A percentile compares a stretch with the other conserved stretches of the same genome.
Evolutionary conservation across 2,329 filamentous ascomycete genomes (phyloP).

Genomic region (Aspergillus nomiae): DNA sequence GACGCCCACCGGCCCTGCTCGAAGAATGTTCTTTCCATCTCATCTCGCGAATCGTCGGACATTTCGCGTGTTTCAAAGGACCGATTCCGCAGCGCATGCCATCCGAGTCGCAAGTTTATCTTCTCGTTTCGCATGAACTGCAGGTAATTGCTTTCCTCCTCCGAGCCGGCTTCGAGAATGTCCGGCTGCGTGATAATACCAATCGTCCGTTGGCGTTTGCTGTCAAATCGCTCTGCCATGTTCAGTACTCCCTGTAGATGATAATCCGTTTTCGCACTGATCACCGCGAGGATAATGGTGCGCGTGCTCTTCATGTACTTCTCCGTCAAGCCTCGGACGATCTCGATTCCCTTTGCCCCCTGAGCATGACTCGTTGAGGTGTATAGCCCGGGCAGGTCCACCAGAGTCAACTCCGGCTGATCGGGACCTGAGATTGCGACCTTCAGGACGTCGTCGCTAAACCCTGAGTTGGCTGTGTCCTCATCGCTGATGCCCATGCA

Average conservation of each 20-base stretch:
- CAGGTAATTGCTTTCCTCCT: slow-evolving; percentile 37
- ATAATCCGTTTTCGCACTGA: slow-evolving; percentile 54
- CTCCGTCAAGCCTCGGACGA: slow-evolving; percentile 52
- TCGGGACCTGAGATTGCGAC: slow-evolving; percentile 63
- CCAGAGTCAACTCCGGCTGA: slow-evolving; percentile 61
- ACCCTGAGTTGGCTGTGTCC: slow-evolving; percentile 17
- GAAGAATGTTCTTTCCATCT: slow-evolving; percentile 38
- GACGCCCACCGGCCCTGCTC: slow-evolving; percentile 26
- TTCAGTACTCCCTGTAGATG: slow-evolving; percentile 61
- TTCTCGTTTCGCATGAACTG: slow-evolving; percentile 45
- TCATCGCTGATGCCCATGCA: slow-evolving; percentile 51
- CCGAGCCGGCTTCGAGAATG: slow-evolving; percentile 36
- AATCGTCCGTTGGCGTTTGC: slow-evolving; percentile 36
- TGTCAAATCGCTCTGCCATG: slow-evolving; percentile 43
- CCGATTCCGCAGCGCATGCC: slow-evolving; percentile 53
- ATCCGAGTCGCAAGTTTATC: slow-evolving; percentile 47
- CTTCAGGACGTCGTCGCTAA: slow-evolving; percentile 54
- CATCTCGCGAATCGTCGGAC: slow-evolving; percentile 31
- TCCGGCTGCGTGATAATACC: slow-evolving; percentile 55
- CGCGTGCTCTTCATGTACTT: slow-evolving; percentile 60
- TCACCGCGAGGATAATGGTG: slow-evolving; percentile 62
- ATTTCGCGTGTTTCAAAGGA: slow-evolving; percentile 37
- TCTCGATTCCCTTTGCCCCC: slow-evolving; percentile 53
- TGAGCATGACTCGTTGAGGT: slow-evolving; percentile 57
- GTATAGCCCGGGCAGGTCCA: slow-evolving; percentile 64